Evolutionary conservation across 2,329 filamentous ascomycete species (phyloP), one percentile per base, ranked within the genome.

Genomic region (Hypomyces perniciosus): DNA sequence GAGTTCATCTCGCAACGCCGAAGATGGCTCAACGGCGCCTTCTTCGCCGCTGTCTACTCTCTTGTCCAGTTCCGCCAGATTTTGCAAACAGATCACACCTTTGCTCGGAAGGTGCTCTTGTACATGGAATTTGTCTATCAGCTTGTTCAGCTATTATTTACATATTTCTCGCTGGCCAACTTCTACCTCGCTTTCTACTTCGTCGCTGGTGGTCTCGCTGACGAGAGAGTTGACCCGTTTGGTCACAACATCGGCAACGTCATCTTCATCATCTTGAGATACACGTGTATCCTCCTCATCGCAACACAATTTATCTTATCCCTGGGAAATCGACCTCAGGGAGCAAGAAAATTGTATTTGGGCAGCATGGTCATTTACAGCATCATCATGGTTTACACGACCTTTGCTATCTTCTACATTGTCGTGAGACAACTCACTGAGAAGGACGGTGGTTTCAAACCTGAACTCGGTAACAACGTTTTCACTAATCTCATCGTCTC

Each of bases 151-250:
- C 81, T 99, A 10, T 69, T 95, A 54, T 99, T 99, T 74, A 99
- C 93, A 42, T 99, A 90, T 75, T 97, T 99, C 75, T 96, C 92
- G 8, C 83, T 99, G 38, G 91, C 92, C 68, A 99, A 99, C 75
- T 99, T 97, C 77, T 99, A 97, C 69, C 84, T 99, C 47, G 95
- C 91, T 52, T 99, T 99, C 73, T 99, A 91, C 79, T 99, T 99
- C 74, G 86, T 99, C 58, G 90, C 90, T 26, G 93, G 93, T 40
- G 95, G 91, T 38, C 78, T 99, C 12, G 80, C 87, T 0, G 90
- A 97, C 62, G 73, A 81, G 0, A 74, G 75, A 28, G 76, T 95
- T 57, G 93, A 99, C 67, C 95, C 95, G 0, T 99, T 99, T 60
- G 91, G 91, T 12, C 88, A 96, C 69, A 79, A 84, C 56, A 85